phyloP scores from a whole-genome alignment of 2,329 filamentous ascomycete genomes.

The Colletotrichum truncatum region DNA sequence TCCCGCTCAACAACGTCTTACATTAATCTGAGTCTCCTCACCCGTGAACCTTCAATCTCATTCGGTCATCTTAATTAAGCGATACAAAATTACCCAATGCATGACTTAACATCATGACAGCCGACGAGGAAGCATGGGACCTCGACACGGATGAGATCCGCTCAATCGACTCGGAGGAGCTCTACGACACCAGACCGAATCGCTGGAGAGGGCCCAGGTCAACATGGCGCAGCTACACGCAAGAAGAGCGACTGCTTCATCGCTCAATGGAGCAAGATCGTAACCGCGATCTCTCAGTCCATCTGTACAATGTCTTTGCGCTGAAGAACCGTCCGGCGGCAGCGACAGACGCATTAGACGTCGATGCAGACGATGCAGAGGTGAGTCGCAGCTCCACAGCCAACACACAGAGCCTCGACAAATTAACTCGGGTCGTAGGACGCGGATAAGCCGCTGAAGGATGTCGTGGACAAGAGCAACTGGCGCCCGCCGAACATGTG shows the following conservation, averaged over 20 bases:
- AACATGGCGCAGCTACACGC: conserved; percentile 73
- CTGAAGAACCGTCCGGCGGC: conserved; percentile 62
- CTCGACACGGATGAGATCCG: conserved; percentile 56
- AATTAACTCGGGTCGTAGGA: neutral
- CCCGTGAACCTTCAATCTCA: neutral
- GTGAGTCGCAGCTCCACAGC: neutral
- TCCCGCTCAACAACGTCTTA: neutral
- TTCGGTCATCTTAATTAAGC: neutral
- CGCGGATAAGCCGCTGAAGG: conserved; percentile 1
- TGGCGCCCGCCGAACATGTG: conserved; percentile 70
- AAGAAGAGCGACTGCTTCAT: conserved; percentile 69
- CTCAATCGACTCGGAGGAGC: conserved; percentile 57
- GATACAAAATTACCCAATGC: rapidly evolving
- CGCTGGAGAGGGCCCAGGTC: conserved; percentile 73
- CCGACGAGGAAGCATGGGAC: conserved; percentile 42
- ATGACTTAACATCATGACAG: conserved; percentile 13
- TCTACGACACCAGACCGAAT: conserved; percentile 68
- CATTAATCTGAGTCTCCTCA: neutral
- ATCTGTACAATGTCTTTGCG: conserved; percentile 82
- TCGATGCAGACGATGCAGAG: neutral
- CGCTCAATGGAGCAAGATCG: conserved; percentile 70
- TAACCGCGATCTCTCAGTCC: conserved; percentile 74
- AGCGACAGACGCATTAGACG: neutral
- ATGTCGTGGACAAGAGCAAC: conserved; percentile 37
- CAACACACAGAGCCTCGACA: neutral